Conservation (phyloP, 139 green algal species). For the Chlamydomonas urium region DNA sequence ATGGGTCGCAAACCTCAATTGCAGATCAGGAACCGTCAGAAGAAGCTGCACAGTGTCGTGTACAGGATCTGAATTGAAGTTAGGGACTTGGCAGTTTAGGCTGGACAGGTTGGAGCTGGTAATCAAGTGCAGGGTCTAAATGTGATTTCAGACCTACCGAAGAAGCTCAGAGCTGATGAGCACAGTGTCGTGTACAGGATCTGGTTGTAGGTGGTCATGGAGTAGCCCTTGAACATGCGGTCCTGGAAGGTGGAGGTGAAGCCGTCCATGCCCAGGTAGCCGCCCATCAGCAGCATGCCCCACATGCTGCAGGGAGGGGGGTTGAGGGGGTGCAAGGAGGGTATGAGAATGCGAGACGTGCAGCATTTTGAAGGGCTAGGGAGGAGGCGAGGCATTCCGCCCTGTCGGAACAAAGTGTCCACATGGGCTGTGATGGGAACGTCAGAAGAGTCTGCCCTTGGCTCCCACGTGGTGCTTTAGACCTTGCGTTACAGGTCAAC, state of each 20-base stretch:
- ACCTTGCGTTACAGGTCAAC: too few species aligned
- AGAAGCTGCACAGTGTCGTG: neutral
- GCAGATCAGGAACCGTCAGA: neutral
- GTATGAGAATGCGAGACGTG: too few species aligned
- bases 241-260: conserved; percentile 98
- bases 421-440: too few species aligned
- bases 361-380: too few species aligned
- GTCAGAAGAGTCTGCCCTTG: too few species aligned
- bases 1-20: neutral
- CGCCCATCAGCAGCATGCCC: conserved; percentile 83
- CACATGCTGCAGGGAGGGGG: conserved; percentile 40
- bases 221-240: conserved; percentile 28
- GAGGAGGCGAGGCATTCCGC: too few species aligned
- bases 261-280: conserved; percentile 92
- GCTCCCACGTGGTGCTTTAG: too few species aligned
- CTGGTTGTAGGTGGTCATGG: conserved; percentile 94
- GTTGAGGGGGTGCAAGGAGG: neutral
- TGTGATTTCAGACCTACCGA: conserved; percentile 34
- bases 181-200: conserved; percentile 74
- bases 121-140: too few species aligned
- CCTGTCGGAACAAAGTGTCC: too few species aligned
- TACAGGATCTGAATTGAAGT: neutral
- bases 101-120: neutral
- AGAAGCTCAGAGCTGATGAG: conserved; percentile 50
- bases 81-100: neutral